Conservation (phyloP, 108 stramenopile genomes). For the Epithemia pelagica region DNA sequence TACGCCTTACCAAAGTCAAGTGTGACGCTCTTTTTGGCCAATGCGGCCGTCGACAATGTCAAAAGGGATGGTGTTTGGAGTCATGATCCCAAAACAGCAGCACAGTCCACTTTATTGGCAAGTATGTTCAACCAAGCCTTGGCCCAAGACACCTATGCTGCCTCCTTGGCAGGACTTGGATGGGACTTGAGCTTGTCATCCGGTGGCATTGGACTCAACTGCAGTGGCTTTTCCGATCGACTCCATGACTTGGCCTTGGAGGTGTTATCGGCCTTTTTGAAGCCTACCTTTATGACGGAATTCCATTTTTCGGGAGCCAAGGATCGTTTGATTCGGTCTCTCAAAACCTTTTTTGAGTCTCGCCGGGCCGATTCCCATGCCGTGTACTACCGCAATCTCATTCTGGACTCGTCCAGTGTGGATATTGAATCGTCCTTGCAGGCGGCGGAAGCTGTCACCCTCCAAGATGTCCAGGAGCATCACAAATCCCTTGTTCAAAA, state of each 20-base stretch:
- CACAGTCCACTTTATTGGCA: constrained; percentile 45
- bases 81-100: constrained; percentile 35
- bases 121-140: constrained; percentile 59
- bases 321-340: constrained; percentile 49
- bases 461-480: constrained; percentile 42
- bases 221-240: constrained; percentile 74
- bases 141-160: constrained; percentile 82
- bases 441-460: constrained; percentile 26
- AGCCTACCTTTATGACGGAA: constrained; percentile 40
- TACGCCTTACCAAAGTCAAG: constrained; percentile 74
- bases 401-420: constrained; percentile 38
- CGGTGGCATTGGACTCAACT: constrained; percentile 54
- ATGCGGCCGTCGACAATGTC: constrained; percentile 40
- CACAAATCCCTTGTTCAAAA: constrained; percentile 38
- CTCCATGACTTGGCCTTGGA: constrained; percentile 55
- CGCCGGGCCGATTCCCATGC: constrained; percentile 62
- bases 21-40: constrained; percentile 54
- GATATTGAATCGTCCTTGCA: constrained; percentile 44
- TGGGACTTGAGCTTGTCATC: constrained; percentile 61
- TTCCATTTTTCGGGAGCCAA: constrained; percentile 48
- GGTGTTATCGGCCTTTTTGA: constrained; percentile 34
- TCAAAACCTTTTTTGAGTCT: constrained; percentile 65
- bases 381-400: constrained; percentile 55
- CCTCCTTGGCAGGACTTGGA: constrained; percentile 61
- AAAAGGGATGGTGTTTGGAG: constrained; percentile 36